Conservation (phyloP, 345 rosid genomes). For the Viola odorata region DNA sequence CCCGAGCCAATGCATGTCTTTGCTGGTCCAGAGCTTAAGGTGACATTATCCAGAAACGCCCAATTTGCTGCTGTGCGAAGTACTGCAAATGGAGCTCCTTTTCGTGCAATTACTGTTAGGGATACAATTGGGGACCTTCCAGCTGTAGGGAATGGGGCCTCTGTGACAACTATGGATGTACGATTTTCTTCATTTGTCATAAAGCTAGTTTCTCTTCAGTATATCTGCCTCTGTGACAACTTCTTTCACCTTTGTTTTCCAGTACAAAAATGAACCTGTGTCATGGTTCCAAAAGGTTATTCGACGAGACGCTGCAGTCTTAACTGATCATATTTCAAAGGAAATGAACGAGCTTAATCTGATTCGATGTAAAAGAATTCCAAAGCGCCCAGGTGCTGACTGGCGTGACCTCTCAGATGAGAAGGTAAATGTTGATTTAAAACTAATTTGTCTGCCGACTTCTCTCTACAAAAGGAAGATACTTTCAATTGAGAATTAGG, state of each 20-base stretch:
- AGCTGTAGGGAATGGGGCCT: constrained; percentile 61
- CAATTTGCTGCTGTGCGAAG: constrained; percentile 72
- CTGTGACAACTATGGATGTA: constrained; percentile 44
- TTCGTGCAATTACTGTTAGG: constrained; percentile 80
- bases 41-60: constrained; percentile 39
- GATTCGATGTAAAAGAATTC: constrained; percentile 64
- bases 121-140: constrained; percentile 94
- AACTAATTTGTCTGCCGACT: no score
- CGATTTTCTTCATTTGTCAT: background rate
- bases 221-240: no score
- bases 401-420: constrained; percentile 79
- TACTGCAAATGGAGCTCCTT: constrained; percentile 76
- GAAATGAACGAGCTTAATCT: constrained; percentile 74
- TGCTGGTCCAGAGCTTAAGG: constrained; percentile 51
- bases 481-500: background rate
- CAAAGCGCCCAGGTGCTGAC: constrained; percentile 84
- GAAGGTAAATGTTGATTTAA: no score
- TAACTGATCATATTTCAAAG: constrained; percentile 76
- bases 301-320: constrained; percentile 40
- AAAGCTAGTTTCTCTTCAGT: no score
- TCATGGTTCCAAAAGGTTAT: constrained; percentile 83
- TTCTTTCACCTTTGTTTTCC: no score
- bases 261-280: constrained; percentile 53
- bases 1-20: constrained; percentile 98
- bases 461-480: background rate